phyloP scores from a whole-genome alignment of 2,329 filamentous ascomycete genomes.

The Ascochyta fabae region DNA sequence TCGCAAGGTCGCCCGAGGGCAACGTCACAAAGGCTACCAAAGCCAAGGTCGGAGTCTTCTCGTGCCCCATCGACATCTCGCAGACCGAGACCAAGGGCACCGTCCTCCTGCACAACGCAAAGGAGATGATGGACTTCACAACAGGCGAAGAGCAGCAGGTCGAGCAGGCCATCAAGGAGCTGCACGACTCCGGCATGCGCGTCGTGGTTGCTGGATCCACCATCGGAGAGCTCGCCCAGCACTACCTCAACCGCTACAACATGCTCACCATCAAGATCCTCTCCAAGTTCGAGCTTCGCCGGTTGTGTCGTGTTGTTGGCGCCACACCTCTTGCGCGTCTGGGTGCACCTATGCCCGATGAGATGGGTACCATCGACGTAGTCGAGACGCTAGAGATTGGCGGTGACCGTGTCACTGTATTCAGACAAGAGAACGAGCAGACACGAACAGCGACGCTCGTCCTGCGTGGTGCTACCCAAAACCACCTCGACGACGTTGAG shows the following conservation, averaged over 20 bases:
- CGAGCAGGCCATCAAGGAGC: conserved; percentile 89
- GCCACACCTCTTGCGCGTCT: conserved; percentile 95
- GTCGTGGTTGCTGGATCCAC: conserved; percentile 91
- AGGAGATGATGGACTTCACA: conserved; percentile 98
- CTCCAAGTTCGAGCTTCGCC: conserved; percentile 95
- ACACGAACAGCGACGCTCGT: conserved; percentile 95
- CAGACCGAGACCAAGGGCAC: conserved; percentile 99
- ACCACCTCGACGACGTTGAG: conserved; percentile 96
- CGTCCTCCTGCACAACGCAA: conserved; percentile 92
- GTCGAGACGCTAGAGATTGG: conserved; percentile 98
- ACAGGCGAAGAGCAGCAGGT: conserved; percentile 95
- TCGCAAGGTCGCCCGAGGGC: conserved; percentile 92
- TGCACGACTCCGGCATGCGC: conserved; percentile 90
- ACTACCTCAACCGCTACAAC: conserved; percentile 97
- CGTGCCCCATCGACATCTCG: conserved; percentile 91
- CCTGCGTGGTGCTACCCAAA: conserved; percentile 93
- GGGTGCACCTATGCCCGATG: conserved; percentile 98
- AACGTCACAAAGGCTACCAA: conserved; percentile 84
- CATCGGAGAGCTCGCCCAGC: conserved; percentile 93
- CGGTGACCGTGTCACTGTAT: conserved; percentile 96
- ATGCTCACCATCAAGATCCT: conserved; percentile 96
- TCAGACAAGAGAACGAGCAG: conserved; percentile 91
- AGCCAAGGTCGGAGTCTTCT: conserved; percentile 96
- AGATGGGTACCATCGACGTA: conserved; percentile 94
- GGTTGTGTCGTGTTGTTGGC: conserved; percentile 93